Percentiles rank a stretch among this genome's conserved stretches.
Conservation (phyloP, 192 early-diverging fungal species). For the Chytriomyces hyalinus region DNA sequence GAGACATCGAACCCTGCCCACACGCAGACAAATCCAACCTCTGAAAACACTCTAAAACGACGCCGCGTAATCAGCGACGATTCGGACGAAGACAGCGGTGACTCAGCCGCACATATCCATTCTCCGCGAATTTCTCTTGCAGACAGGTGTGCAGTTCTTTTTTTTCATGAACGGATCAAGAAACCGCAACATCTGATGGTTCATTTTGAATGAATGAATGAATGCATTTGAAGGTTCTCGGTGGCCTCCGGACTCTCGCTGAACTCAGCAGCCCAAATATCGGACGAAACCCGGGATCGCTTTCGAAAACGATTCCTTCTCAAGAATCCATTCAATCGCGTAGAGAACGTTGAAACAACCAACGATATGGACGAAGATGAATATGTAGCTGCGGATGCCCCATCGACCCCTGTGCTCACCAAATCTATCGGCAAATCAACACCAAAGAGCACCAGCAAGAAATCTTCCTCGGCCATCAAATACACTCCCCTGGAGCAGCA, state of each 20-base stretch:
- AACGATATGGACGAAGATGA: constrained; percentile 2
- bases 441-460: background rate
- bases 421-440: background rate
- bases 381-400: background rate
- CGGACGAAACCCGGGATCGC: constrained; percentile 6
- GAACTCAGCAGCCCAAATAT: background rate
- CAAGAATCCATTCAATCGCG: background rate
- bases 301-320: constrained; percentile 2
- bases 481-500: constrained; percentile 86
- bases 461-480: constrained; percentile 13
- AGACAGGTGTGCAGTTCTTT: background rate
- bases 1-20: background rate
- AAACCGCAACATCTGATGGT: background rate
- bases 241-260: background rate
- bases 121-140: background rate
- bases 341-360: background rate
- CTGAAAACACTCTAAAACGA: background rate
- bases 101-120: background rate
- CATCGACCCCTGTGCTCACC: background rate
- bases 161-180: background rate
- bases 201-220: background rate
- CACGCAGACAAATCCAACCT: background rate
- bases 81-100: background rate
- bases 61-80: too few species aligned
- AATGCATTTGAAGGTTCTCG: background rate